These are phyloP conservation scores for Aspergillus sclerotioniger DNA, from an alignment of 495 filamentous ascomycete genomes.

Conservation along the genomic window DNA sequence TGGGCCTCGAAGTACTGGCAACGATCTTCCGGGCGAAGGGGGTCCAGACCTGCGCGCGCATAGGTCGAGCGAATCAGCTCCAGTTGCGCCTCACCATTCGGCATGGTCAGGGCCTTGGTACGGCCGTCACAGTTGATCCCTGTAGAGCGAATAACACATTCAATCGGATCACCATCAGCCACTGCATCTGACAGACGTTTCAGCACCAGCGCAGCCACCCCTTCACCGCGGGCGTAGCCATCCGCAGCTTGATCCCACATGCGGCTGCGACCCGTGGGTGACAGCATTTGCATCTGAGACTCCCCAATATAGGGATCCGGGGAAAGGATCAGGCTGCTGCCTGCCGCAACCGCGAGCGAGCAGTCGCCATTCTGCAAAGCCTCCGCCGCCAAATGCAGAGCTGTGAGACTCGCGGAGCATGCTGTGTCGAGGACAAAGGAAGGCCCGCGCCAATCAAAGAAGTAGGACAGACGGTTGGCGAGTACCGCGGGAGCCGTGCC, in stretches of 20 bases:
- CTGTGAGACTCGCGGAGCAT: slow-evolving; percentile 52
- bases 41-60: slow-evolving; percentile 28
- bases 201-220: slow-evolving; percentile 37
- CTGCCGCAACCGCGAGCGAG: slow-evolving; percentile 36
- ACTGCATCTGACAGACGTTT: slow-evolving; percentile 36
- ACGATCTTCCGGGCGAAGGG: slow-evolving; percentile 12
- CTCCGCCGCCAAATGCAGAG: slow-evolving; percentile 41
- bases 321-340: slow-evolving; percentile 38
- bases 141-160: slow-evolving; percentile 32
- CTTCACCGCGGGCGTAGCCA: slow-evolving; percentile 49
- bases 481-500: slow-evolving; percentile 48
- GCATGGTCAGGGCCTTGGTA: slow-evolving; percentile 30
- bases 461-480: slow-evolving; percentile 55
- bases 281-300: slow-evolving; percentile 28
- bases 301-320: slow-evolving; percentile 22
- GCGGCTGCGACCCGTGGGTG: slow-evolving; percentile 27
- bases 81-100: slow-evolving; percentile 26
- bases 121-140: slow-evolving; percentile 33
- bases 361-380: slow-evolving; percentile 41
- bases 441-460: slow-evolving; percentile 56
- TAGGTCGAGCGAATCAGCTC: slow-evolving; percentile 31
- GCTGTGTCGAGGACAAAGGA: slow-evolving; percentile 58
- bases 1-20: slow-evolving; percentile 39
- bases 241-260: slow-evolving; percentile 45
- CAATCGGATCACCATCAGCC: slow-evolving; percentile 31